Evolutionary conservation across 768 basidiomycete species (phyloP), one percentile per base, ranked within the genome.

Genomic region (Leccinum variicolor): DNA sequence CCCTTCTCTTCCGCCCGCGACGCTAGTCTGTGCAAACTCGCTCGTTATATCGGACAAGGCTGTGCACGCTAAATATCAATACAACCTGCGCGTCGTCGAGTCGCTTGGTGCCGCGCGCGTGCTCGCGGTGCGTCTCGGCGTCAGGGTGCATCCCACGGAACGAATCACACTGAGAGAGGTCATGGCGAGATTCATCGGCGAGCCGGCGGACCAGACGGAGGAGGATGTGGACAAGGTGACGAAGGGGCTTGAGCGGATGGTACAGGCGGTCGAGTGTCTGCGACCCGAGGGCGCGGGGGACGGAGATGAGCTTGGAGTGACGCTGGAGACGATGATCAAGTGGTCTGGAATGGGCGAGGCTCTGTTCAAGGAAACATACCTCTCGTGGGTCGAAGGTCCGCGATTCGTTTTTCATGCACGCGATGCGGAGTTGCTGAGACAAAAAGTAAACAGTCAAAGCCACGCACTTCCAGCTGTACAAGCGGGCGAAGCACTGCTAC

Each of bases 51-150:
- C 89, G 28, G 87, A 94, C 69, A 94, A 95, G 71, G 84, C 84
- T 1, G 79, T 85, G 54, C 84, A 84, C 34, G 89, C 91, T 2
- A 89, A 87, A 63, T 81, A 79, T 34, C 81, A 85, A 47, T 95
- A 96, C 76, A 96, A 97, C 67, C 78, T 95, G 15, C 90, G 92
- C 33, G 93, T 94, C 33, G 89, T 95, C n/a, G 94, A 97, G 72
- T 90, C 88, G 0, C 85, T 93, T 19, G 86, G 85, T 34, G 88
- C 85, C 1, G 91, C 94, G 0, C 81, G 89, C 25, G 76, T 93
- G 6, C 79, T 97, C 13, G 85, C 86, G 0, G 78, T 80, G 29
- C 73, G 75, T 36, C 79, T 94, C 23, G 80, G 77, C 2, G 59
- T 90, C 15, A 15, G 60, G 1, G 68, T 76, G 13, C 21, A 71